These are phyloP conservation scores for Chrysosporium keratinophilum DNA, from an alignment of 2,329 filamentous ascomycete species.

Conservation along the genomic window DNA sequence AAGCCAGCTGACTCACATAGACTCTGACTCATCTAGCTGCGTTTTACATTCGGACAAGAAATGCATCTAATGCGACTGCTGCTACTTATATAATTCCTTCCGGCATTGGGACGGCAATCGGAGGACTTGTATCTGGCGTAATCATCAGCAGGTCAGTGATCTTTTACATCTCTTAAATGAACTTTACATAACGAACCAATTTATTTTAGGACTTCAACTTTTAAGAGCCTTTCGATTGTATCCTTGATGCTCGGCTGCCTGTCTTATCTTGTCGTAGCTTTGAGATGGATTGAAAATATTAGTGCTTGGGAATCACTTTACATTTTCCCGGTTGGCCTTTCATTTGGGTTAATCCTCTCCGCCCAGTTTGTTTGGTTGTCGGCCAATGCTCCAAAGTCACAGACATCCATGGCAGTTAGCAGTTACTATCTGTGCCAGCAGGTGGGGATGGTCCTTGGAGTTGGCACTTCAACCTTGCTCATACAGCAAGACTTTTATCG, in stretches of 20 bases:
- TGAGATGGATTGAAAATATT: not conserved
- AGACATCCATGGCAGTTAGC: not conserved
- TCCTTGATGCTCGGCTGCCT: not conserved
- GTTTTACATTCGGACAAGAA: not conserved
- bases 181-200: not conserved
- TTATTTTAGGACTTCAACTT: not conserved
- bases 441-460: not conserved
- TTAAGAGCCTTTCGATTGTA: not conserved
- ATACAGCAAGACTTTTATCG: not conserved
- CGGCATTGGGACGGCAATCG: not conserved
- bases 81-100: not conserved
- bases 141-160: not conserved
- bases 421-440: slow-evolving; percentile 2
- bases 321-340: not conserved
- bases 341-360: not conserved
- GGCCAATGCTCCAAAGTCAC: not conserved
- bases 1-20: not conserved
- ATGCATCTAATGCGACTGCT: not conserved
- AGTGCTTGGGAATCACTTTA: not conserved
- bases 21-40: not conserved
- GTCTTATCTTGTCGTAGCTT: not conserved
- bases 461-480: not conserved
- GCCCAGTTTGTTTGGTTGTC: not conserved
- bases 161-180: too few relatives aligned
- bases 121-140: not conserved